Conservation (phyloP, 176 grass and related monocot genomes). For the Leersia perrieri region DNA sequence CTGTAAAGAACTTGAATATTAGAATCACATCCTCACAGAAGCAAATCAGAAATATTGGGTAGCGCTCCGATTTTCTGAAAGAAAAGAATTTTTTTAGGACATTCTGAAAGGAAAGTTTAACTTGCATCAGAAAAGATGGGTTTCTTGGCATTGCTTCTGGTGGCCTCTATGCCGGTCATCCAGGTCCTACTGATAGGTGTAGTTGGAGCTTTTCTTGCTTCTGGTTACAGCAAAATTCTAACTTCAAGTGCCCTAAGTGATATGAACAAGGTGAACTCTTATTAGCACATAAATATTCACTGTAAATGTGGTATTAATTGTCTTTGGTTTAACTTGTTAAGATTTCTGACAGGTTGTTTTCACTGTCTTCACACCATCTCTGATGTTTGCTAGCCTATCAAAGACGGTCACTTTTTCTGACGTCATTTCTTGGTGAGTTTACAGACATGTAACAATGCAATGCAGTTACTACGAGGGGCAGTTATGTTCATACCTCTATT, state of each 20-base stretch:
- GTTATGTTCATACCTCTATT: too few species aligned
- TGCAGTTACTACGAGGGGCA: background rate
- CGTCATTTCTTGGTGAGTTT: conserved; percentile 77
- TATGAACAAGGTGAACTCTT: conserved; percentile 83
- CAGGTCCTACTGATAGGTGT: conserved; percentile 86
- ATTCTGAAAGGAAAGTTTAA: background rate
- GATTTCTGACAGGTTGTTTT: conserved; percentile 65
- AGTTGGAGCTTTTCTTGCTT: conserved; percentile 73
- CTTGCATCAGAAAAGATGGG: conserved; percentile 52
- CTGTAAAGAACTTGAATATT: background rate
- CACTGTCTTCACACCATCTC: conserved; percentile 70
- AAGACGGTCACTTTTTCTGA: conserved; percentile 70
- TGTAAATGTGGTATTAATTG: background rate
- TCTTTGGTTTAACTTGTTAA: background rate
- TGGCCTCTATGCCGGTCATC: conserved; percentile 73
- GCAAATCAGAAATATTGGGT: too few species aligned
- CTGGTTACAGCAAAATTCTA: conserved; percentile 60
- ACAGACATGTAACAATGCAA: background rate
- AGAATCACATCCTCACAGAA: background rate
- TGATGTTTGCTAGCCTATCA: conserved; percentile 72
- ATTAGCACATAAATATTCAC: background rate
- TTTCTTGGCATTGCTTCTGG: conserved; percentile 59
- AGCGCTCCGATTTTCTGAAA: too few species aligned
- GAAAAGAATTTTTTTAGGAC: too few species aligned
- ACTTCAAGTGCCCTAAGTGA: conserved; percentile 59